Percentiles rank a stretch among this genome's conserved stretches.
These are phyloP conservation scores for Leccinum uliginosum DNA, from an alignment of 768 basidiomycete species.

Conservation along the genomic window DNA sequence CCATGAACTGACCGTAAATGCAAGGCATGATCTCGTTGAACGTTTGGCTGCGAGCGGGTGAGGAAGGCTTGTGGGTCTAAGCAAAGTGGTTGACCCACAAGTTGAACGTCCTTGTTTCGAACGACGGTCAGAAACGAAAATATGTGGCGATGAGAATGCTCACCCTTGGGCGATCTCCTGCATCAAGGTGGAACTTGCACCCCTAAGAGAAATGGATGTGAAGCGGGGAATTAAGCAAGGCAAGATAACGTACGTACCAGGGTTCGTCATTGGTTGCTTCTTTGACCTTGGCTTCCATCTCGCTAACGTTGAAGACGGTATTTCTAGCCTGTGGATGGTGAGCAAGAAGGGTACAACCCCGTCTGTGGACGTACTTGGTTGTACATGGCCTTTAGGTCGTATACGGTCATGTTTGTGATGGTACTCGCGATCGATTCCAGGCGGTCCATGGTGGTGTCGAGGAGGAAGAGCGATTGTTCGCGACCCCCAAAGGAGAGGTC, in stretches of 20 bases:
- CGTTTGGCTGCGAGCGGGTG: slow-evolving; percentile 60
- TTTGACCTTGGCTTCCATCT: slow-evolving; percentile 94
- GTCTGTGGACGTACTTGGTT: slow-evolving; percentile 60
- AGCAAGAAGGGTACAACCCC: background rate
- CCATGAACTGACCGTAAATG: slow-evolving; percentile 93
- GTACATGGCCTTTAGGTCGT: slow-evolving; percentile 93
- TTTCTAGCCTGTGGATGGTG: slow-evolving; percentile 75
- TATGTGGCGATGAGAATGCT: slow-evolving; percentile 25
- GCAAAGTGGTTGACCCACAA: slow-evolving; percentile 59
- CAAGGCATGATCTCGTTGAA: slow-evolving; percentile 99
- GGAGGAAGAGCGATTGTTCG: background rate
- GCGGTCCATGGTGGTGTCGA: slow-evolving; percentile 60
- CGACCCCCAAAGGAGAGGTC: slow-evolving; percentile 28
- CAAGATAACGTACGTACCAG: slow-evolving; percentile 64
- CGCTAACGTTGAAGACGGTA: slow-evolving; percentile 91
- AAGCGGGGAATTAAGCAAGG: background rate
- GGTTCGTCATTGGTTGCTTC: slow-evolving; percentile 98
- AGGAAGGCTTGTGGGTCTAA: slow-evolving; percentile 1
- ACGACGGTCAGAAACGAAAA: slow-evolving; percentile 12
- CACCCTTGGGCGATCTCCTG: slow-evolving; percentile 97
- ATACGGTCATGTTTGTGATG: slow-evolving; percentile 80
- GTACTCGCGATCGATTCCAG: slow-evolving; percentile 71
- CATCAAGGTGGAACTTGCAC: slow-evolving; percentile 97
- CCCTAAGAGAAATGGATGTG: slow-evolving; percentile 50
- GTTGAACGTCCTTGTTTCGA: slow-evolving; percentile 80